Evolutionary conservation across 2,329 filamentous ascomycete genomes (phyloP).

Genomic region (Ceratocystis ficicola): DNA sequence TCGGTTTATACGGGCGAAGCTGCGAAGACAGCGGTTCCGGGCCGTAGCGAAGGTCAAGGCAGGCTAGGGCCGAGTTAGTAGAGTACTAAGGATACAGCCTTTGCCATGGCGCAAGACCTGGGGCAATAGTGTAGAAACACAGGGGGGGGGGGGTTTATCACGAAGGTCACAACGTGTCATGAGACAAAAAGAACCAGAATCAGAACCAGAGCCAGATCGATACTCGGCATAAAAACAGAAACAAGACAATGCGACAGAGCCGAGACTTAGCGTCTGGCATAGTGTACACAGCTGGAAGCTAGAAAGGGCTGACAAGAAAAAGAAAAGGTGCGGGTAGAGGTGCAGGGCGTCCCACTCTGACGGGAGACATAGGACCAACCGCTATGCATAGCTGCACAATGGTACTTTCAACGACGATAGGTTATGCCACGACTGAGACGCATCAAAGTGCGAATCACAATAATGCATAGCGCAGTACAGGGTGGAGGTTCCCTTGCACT

Average conservation of each 20-base stretch:
- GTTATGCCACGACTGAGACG: too few species aligned
- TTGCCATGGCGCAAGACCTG: not conserved
- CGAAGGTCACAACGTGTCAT: not conserved
- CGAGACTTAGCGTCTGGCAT: too few species aligned
- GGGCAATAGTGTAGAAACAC: not conserved
- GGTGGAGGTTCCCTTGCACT: too few species aligned
- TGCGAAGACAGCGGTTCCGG: constrained; percentile 13
- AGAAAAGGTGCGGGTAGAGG: too few species aligned
- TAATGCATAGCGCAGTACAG: too few species aligned
- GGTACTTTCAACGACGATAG: too few species aligned
- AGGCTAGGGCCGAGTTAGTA: not conserved
- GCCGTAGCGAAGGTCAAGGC: not conserved
- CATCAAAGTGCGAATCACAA: too few species aligned
- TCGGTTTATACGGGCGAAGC: not conserved
- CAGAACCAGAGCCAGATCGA: not conserved
- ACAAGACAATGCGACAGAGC: not conserved
- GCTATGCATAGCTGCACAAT: too few species aligned
- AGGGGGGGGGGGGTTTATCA: not conserved
- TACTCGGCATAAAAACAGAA: not conserved
- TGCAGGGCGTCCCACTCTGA: too few species aligned
- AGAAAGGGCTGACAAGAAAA: too few species aligned
- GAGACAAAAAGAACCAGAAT: not conserved
- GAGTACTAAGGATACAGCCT: not conserved
- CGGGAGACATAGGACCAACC: too few species aligned
- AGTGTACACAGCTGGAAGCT: too few species aligned